Percentiles rank a stretch among this genome's conserved stretches.
phyloP scores from a whole-genome alignment of 2,329 filamentous ascomycete genomes.

The Eutypa lata region DNA sequence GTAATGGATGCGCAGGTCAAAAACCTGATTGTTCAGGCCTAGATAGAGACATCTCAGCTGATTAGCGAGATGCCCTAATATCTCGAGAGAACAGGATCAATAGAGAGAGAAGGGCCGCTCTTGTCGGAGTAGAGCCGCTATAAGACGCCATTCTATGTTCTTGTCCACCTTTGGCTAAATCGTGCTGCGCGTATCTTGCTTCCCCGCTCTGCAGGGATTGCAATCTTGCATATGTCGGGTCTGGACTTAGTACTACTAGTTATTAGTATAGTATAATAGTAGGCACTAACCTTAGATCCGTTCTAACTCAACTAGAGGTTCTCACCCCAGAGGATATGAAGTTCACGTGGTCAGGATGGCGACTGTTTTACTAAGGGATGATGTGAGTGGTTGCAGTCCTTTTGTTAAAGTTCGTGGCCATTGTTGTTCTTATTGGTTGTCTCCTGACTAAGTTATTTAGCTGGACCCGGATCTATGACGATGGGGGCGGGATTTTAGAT shows the following conservation, averaged over 20 bases:
- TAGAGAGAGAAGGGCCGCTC: neutral
- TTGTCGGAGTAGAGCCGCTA: neutral
- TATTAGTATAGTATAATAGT: neutral
- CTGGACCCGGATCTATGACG: no score
- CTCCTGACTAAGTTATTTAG: no score
- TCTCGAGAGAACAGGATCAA: neutral
- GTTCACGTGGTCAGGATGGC: no score
- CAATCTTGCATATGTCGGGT: neutral
- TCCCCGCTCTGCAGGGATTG: neutral
- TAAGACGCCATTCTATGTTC: neutral
- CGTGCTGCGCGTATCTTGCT: neutral
- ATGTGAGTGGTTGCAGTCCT: no score
- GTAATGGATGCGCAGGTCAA: neutral
- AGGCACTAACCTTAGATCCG: neutral
- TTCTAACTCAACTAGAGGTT: neutral
- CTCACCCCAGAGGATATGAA: no score
- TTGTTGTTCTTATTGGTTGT: no score
- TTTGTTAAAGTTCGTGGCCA: no score
- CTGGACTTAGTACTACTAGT: no score
- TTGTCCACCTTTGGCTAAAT: neutral
- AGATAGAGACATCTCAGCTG: neutral
- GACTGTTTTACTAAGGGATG: no score
- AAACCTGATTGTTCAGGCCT: neutral
- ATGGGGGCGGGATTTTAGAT: no score
- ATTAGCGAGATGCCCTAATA: neutral